These are phyloP conservation scores for Leccinum barrowsii DNA, from an alignment of 768 basidiomycete species.

Conservation along the genomic window DNA sequence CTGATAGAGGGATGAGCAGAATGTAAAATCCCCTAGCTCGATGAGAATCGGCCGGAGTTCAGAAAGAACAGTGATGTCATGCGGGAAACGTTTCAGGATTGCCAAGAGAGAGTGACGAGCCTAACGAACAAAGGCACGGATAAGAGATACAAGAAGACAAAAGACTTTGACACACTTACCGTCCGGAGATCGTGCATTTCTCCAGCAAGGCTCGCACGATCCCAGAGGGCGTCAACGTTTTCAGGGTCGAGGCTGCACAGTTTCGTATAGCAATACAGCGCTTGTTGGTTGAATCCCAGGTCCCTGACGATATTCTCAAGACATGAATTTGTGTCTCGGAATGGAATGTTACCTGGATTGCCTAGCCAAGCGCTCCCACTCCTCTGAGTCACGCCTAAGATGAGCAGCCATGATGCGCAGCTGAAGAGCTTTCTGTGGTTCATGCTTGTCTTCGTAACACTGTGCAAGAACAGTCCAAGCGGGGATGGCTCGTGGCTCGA, in stretches of 20 bases:
- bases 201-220: slow-evolving; percentile 77
- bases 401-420: slow-evolving; percentile 85
- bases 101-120: slow-evolving; percentile 29
- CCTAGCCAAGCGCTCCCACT: slow-evolving; percentile 79
- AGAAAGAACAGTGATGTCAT: slow-evolving; percentile 74
- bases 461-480: slow-evolving; percentile 82
- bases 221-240: slow-evolving; percentile 87
- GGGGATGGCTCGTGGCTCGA: slow-evolving; percentile 78
- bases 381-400: slow-evolving; percentile 76
- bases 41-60: slow-evolving; percentile 59
- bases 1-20: slow-evolving; percentile 67
- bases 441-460: slow-evolving; percentile 14
- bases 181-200: slow-evolving; percentile 68
- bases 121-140: slow-evolving; percentile 1
- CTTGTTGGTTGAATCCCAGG: slow-evolving; percentile 75
- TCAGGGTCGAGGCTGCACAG: slow-evolving; percentile 72
- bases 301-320: slow-evolving; percentile 53
- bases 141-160: neutral
- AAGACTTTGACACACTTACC: slow-evolving; percentile 36
- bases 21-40: slow-evolving; percentile 61
- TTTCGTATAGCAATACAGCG: slow-evolving; percentile 88
- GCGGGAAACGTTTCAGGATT: slow-evolving; percentile 37
- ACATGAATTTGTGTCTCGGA: slow-evolving; percentile 49
- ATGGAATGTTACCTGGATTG: slow-evolving; percentile 60
- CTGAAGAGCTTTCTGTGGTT: slow-evolving; percentile 17